These are phyloP conservation scores for Thielaviopsis musarum DNA, from an alignment of 2,329 filamentous ascomycete species.

Conservation along the genomic window DNA sequence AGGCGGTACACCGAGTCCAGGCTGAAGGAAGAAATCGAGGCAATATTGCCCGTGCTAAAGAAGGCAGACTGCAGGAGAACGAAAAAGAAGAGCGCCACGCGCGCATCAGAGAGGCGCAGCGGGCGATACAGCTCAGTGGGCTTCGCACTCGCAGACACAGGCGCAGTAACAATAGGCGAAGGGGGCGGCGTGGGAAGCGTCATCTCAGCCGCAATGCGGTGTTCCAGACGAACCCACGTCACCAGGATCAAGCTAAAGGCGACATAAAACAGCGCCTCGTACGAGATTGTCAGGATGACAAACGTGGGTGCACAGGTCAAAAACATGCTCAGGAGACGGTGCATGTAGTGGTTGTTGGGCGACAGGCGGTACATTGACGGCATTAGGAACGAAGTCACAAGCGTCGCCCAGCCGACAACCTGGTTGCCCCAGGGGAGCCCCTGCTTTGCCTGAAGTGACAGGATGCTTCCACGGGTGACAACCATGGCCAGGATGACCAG, in stretches of 20 bases:
- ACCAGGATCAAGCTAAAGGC: slow-evolving; percentile 69
- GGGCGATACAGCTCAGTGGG: slow-evolving; percentile 34
- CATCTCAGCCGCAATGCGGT: slow-evolving; percentile 26
- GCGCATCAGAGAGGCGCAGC: slow-evolving; percentile 65
- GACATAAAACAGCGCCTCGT: slow-evolving; percentile 91
- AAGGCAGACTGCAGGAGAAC: slow-evolving; percentile 89
- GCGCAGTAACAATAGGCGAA: neutral
- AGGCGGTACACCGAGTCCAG: slow-evolving; percentile 78
- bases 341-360: slow-evolving; percentile 75
- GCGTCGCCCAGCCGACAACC: slow-evolving; percentile 63
- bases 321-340: slow-evolving; percentile 77
- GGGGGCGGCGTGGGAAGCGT: neutral
- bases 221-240: slow-evolving; percentile 84
- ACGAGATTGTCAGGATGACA: slow-evolving; percentile 91
- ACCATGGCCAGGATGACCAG: slow-evolving; percentile 66
- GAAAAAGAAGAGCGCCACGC: slow-evolving; percentile 87
- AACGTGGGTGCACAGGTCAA: slow-evolving; percentile 85
- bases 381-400: slow-evolving; percentile 59
- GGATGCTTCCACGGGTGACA: slow-evolving; percentile 72
- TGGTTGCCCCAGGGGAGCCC: slow-evolving; percentile 82
- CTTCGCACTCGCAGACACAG: neutral
- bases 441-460: slow-evolving; percentile 67
- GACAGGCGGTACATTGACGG: slow-evolving; percentile 68
- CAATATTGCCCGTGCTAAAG: slow-evolving; percentile 92
- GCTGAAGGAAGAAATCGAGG: slow-evolving; percentile 83